Evolutionary conservation across 1,284 basidiomycete species (phyloP), one percentile per base, ranked within the genome.

Genomic region (Sphagnurus paluster): DNA sequence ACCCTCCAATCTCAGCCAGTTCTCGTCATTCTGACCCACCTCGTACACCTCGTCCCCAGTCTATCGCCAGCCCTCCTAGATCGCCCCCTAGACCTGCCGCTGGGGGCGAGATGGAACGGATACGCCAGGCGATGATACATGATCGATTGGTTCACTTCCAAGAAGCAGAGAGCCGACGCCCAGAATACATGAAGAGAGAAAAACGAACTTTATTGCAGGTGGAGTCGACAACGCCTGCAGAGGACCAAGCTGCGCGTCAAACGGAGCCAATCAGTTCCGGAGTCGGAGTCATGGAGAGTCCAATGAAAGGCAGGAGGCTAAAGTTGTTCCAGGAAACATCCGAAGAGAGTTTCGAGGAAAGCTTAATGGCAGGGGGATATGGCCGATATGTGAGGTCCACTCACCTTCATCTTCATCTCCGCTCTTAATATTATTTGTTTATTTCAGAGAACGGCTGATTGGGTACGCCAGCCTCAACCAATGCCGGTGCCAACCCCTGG

Each of bases 291-390:
- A 75, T 72, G 52, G 79, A 82, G 51, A 87, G 79, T 55, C 85
- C 87, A 0, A 62, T 71, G 41, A 87, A 83, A 64, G 87, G 87
- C 0, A 70, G 87, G 42, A 70, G 85, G 43, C 65, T 89, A 29
- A 81, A 80, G 54, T 61, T 90, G 25, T 88, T 90, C 62, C 86
- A 87, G 61, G 83, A 86, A 64, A 88, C 87, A 0, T 85, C 83
- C 6, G 86, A 87, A 44, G 87, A 88, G 65, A 87, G 84, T 58
- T 89, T 90, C 54, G 86, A 88, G 59, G 84, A 88, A 64, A 84
- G 84, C 54, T 63, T 88, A 30, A 84, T 88, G 76, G 84, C 84
- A 20, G 83, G 85, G 19, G 85, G 86, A 9, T 88, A 88, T 60
- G 85, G 81, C 2, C 76, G 75, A 46, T 87, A 87, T 61, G 85